Evolutionary conservation across 2,329 filamentous ascomycete genomes (phyloP).

Genomic region (Stemphylium lycopersici): DNA sequence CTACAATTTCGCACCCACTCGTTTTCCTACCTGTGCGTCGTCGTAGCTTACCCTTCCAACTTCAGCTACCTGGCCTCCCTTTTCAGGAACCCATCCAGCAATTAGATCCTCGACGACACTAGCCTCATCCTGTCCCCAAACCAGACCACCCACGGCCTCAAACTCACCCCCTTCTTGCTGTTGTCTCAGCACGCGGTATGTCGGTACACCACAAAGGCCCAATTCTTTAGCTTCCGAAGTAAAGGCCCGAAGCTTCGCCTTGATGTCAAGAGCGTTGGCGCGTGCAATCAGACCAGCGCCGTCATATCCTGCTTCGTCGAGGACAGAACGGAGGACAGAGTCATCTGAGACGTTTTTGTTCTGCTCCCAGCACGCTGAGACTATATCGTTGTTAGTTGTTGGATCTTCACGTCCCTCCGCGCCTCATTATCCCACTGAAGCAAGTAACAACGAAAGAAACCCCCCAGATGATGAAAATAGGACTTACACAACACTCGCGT

Average conservation of each 20-base stretch:
- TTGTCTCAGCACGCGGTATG: slow-evolving; percentile 37
- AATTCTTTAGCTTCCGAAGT: slow-evolving; percentile 40
- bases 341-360: slow-evolving; percentile 40
- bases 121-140: slow-evolving; percentile 46
- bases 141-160: slow-evolving; percentile 29
- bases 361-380: slow-evolving; percentile 43
- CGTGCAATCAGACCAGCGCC: slow-evolving; percentile 31
- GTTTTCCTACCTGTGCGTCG: background rate
- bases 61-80: slow-evolving; percentile 9
- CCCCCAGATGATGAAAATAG: background rate
- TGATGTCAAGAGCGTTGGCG: slow-evolving; percentile 32
- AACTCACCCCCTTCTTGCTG: slow-evolving; percentile 10
- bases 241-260: slow-evolving; percentile 32
- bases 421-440: background rate
- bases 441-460: background rate
- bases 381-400: slow-evolving; percentile 19
- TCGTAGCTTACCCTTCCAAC: slow-evolving; percentile 12
- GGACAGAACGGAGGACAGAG: slow-evolving; percentile 25
- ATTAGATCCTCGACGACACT: slow-evolving; percentile 45
- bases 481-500: slow-evolving; percentile 35
- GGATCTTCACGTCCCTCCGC: background rate
- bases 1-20: slow-evolving; percentile 7
- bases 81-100: slow-evolving; percentile 36
- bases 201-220: slow-evolving; percentile 45
- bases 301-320: slow-evolving; percentile 37